These are phyloP conservation scores for Cruciata laevipes DNA, from an alignment of 257 asterid species.

Conservation along the genomic window DNA sequence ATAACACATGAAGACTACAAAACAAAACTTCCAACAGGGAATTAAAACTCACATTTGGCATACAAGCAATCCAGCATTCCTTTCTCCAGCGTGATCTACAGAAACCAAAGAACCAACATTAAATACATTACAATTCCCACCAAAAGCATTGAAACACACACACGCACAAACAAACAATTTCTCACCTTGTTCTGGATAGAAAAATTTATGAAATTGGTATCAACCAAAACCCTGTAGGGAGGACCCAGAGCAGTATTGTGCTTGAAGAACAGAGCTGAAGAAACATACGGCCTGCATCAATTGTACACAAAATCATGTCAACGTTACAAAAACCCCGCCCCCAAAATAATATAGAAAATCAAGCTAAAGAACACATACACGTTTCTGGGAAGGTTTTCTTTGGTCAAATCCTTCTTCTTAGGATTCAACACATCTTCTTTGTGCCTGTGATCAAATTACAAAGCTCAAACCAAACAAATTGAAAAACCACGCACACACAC, in stretches of 20 bases:
- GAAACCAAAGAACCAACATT: neutral
- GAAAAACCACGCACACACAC: neutral
- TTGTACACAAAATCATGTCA: neutral
- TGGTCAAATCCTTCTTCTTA: conserved; percentile 72
- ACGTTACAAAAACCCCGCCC: neutral
- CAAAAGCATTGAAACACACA: neutral
- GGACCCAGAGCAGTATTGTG: conserved; percentile 92
- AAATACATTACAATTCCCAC: neutral
- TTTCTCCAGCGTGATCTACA: conserved; percentile 91
- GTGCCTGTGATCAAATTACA: conserved; percentile 32
- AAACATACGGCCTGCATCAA: conserved; percentile 70
- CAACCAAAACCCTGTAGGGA: conserved; percentile 82
- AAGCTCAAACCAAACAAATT: neutral
- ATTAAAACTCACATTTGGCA: conserved; percentile 74
- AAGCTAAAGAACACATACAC: conserved; percentile 39
- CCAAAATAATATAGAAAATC: neutral
- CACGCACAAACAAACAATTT: neutral
- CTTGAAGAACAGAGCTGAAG: conserved; percentile 82
- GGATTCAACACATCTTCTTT: conserved; percentile 84
- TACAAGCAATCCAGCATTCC: conserved; percentile 98
- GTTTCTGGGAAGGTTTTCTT: conserved; percentile 78
- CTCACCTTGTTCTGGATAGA: conserved; percentile 94
- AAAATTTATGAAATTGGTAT: conserved; percentile 93
- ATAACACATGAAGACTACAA: neutral
- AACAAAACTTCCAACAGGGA: neutral